Evolutionary conservation across 768 basidiomycete genomes (phyloP).

Genomic region (Pleurotus tuoliensis): DNA sequence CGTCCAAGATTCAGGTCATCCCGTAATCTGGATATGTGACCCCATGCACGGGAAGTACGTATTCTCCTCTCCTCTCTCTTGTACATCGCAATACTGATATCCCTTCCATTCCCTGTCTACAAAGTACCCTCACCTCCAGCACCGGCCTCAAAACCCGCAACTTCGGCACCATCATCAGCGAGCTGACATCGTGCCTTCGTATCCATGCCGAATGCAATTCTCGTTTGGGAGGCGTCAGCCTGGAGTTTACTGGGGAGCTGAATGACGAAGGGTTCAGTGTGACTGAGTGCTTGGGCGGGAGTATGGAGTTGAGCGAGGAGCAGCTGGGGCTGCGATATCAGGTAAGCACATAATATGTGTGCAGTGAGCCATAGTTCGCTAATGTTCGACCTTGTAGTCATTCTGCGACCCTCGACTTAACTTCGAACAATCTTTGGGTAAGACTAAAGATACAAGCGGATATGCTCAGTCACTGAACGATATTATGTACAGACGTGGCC

Average conservation of each 20-base stretch:
- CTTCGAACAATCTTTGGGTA: conserved; percentile 92
- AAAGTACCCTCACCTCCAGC: conserved; percentile 77
- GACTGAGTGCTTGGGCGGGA: conserved; percentile 95
- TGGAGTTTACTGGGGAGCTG: conserved; percentile 91
- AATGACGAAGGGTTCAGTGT: conserved; percentile 91
- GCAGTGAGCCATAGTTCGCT: background rate
- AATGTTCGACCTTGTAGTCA: conserved; percentile 38
- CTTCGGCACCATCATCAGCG: conserved; percentile 84
- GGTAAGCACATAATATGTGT: conserved; percentile 29
- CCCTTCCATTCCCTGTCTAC: background rate
- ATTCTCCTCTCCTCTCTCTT: background rate
- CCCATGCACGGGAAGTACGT: conserved; percentile 98
- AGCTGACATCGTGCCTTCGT: conserved; percentile 75
- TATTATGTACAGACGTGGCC: conserved; percentile 41
- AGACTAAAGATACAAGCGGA: conserved; percentile 18
- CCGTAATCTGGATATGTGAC: conserved; percentile 93
- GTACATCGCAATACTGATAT: too few relatives aligned
- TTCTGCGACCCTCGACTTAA: conserved; percentile 95
- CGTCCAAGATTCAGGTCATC: conserved; percentile 78
- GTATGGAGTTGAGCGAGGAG: conserved; percentile 90
- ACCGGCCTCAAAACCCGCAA: conserved; percentile 86
- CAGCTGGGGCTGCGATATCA: conserved; percentile 89
- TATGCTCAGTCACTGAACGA: background rate
- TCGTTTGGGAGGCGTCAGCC: conserved; percentile 76
- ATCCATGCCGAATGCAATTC: conserved; percentile 78